Base-by-base conservation (phyloP, 352 stramenopile species). In the Phytophthora tubulina region DNA sequence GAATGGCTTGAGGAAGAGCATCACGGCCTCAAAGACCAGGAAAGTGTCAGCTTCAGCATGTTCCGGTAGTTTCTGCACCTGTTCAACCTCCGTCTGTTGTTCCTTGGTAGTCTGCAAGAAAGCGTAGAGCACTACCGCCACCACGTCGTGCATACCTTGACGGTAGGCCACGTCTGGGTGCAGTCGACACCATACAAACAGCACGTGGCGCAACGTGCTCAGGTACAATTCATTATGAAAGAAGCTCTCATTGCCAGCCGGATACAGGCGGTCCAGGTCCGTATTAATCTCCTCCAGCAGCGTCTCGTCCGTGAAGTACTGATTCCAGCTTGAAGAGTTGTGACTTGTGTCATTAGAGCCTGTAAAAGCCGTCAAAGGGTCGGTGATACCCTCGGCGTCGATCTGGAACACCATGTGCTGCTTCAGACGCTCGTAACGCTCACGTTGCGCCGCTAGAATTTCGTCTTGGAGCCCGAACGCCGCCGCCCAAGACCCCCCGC, bases 141-240 rank as follows among this genome's bases (percentile, higher is more conserved):
- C 85, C 51, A 96, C 85, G 53, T 96, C 88, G 60, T 96, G 88
- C 88, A 96, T 96, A 8, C 88, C 88, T 67, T 96, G 88, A 27
- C 88, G 84, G 44, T 96, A 96, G n/a, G 86, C 88, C 51, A 96
- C 82, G 31, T 92, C 84, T 6, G 89, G 80, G 52, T 96, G 84
- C 51, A 93, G 58, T 42, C 89, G 89, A 69, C 87, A 94, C 89
- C 89, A 96, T 21, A 94, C 82, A 42, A 96, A 96, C 4, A 96
- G 78, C 33, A 94, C 86, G 63, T 92, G 81, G 11, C 86, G 85
- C 67, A 96, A 63, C 31, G 87, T 81, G 38, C 63, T 84, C 31
- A 93, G 55, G 51, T 87, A 92, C 52, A 69, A 8, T 11, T 88
- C 78, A 49, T 93, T 91, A 55, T 94, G 86, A 65, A 96, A 96